These are phyloP conservation scores for Suhomyces prunicola DNA, from an alignment of 805 yeast genomes.

Conservation along the genomic window DNA sequence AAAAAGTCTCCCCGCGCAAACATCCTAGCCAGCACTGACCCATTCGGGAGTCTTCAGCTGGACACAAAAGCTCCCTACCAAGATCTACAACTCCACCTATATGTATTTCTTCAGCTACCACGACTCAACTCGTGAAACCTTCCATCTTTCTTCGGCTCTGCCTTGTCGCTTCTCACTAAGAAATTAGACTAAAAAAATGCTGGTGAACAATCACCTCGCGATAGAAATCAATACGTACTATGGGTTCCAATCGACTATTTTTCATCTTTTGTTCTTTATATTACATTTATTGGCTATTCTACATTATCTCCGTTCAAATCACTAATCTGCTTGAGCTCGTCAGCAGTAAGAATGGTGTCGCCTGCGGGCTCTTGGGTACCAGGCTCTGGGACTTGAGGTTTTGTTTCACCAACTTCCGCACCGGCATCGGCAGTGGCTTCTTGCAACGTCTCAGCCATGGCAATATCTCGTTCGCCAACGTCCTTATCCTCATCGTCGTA, in stretches of 20 bases:
- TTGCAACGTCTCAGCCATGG: not conserved
- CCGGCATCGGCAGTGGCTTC: not conserved
- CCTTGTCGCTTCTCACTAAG: no score
- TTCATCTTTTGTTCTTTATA: not conserved
- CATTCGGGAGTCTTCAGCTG: no score
- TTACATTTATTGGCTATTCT: not conserved
- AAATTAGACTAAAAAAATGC: no score
- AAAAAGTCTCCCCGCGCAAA: not conserved
- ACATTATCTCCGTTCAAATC: constrained; percentile 26
- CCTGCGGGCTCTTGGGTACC: not conserved
- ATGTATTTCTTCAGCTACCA: no score
- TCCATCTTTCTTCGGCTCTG: no score
- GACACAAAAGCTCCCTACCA: no score
- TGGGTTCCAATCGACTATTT: no score
- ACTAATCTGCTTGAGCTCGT: constrained; percentile 37
- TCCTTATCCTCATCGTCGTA: constrained; percentile 62
- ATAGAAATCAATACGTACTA: no score
- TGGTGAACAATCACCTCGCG: no score
- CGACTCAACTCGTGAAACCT: no score
- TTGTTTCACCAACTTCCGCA: not conserved
- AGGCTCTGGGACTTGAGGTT: not conserved
- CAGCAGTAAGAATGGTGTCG: constrained; percentile 27
- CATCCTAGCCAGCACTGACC: no score
- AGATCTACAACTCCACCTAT: no score
- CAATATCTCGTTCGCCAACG: constrained; percentile 31